Evolutionary conservation across 2,329 filamentous ascomycete species (phyloP).

Genomic region (Paecilomyces sp.): DNA sequence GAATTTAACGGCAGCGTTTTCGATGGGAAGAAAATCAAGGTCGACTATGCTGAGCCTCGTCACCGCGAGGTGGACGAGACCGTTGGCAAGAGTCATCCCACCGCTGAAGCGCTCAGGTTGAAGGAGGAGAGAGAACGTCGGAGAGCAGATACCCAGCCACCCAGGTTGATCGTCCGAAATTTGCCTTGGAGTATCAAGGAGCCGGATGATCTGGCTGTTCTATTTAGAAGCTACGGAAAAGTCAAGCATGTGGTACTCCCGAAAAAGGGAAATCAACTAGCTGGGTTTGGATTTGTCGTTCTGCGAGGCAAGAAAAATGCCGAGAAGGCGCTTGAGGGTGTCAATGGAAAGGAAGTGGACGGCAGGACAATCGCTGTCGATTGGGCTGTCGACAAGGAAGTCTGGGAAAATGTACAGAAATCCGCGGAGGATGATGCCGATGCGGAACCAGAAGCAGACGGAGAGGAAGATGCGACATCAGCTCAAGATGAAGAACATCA

Average conservation of each 20-base stretch:
- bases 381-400: conserved; percentile 88
- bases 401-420: conserved; percentile 64
- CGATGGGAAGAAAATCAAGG: conserved; percentile 71
- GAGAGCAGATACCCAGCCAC: conserved; percentile 53
- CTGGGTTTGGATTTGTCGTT: conserved; percentile 89
- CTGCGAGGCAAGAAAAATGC: conserved; percentile 85
- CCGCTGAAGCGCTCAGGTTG: conserved; percentile 25
- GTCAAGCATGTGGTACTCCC: conserved; percentile 83
- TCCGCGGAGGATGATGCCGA: conserved; percentile 20
- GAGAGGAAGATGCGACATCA: conserved; percentile 26
- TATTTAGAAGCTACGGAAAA: conserved; percentile 87
- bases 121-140: conserved; percentile 48
- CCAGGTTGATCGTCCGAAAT: conserved; percentile 84
- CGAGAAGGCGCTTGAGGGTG: conserved; percentile 71
- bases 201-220: conserved; percentile 65
- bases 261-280: conserved; percentile 62
- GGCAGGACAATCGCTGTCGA: conserved; percentile 86
- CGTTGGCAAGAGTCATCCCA: conserved; percentile 33
- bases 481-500: conserved; percentile 42
- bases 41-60: conserved; percentile 83
- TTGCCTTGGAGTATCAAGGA: conserved; percentile 93
- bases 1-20: conserved; percentile 74
- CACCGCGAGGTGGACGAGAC: conserved; percentile 58
- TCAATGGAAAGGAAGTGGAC: conserved; percentile 88
- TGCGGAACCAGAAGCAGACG: conserved; percentile 20